Base-by-base conservation (phyloP, 1,284 basidiomycete species). In the Ustilago tritici region DNA sequence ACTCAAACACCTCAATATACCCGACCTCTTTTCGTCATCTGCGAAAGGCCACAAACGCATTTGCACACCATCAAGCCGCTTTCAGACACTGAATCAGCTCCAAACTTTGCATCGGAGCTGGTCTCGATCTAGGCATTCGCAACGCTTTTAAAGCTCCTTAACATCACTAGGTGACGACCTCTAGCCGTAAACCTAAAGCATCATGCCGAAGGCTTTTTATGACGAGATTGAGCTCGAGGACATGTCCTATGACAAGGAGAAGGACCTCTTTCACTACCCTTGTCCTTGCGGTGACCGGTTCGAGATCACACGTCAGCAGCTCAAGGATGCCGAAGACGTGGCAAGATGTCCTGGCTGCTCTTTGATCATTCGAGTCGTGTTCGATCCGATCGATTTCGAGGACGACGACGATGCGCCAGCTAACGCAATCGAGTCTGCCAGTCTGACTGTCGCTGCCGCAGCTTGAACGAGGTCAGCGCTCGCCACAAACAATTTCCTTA, bases 211-310 rank as follows among this genome's bases (percentile, higher is more conserved):
- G n/a, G 72, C 81, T 4, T 80, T 56, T 64, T 86, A 86, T 66
- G 84, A 86, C 64, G 84, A 86, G 59, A 79, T 86, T 47, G 84
- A 86, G 75, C 76, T 86, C 14, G 84, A 86, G 69, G 84, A 86
- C 74, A 84, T 86, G 83, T 78, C 81, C 52, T 86, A 80, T 59
- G 84, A 86, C 59, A 79, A 80, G 53, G 79, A 68, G 46, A 81
- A 80, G 75, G 82, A 85, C 53, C 65, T 84, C 35, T 85, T 85
- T 95, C 95, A 98, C 88, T 98, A 96, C 87, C 97, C 97, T 1
- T 99, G 95, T 85, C 96, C 96, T 1, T 99, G 97, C 85, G 96
- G 96, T 31, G 97, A 99, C 88, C 92, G 95, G 46, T 99, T 99
- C 88, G 97, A 99, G 87, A 98, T 99, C 81, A 92, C 94, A 19